Evolutionary conservation across 2,329 filamentous ascomycete species (phyloP), one percentile per base, ranked within the genome.

Genomic region (Sporothrix schenckii): DNA sequence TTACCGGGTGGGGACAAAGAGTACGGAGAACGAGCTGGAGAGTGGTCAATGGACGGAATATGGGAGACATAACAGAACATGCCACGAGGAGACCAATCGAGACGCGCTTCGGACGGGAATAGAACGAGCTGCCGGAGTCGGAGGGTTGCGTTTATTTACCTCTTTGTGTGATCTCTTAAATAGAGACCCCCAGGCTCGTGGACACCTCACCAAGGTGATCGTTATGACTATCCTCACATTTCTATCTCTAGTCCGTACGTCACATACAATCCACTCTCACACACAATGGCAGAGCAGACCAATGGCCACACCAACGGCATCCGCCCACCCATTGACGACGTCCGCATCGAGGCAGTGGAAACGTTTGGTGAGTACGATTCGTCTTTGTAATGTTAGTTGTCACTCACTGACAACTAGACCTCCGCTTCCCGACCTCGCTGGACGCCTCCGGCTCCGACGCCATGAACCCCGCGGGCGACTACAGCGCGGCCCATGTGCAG

Each of bases 381-480:
- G 27, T 30, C 27, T 5, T 5, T 30, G 4, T 30, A 30, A 30
- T 4, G 4, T 3, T 30, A 30, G 2, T 30, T 67, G 87, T 88
- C 83, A 84, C 83, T 89, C 71, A 85, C 89, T 77, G 91, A 92
- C 82, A 89, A 30, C 27, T 3, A 30, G 27, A 30, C 27, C 27
- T 92, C 78, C 88, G 91, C 75, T 93, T 93, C 79, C 91, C 91
- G 80, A 97, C 93, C 19, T 97, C 93, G 53, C 88, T 97, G 72
- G 93, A 97, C 82, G 95, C 94, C 83, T 97, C 92, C 21, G 93
- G 93, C 76, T 96, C 92, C 7, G 94, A 97, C 87, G 94, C 94
- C 77, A 97, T 97, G 94, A 97, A 97, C 78, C 27, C 27, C 27
- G 91, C 92, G 3, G 93, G 93, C 2, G 92, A 93, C 72, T 93